Conservation (phyloP, 176 grass and related monocot species). For the Eragrostis nindensis region DNA sequence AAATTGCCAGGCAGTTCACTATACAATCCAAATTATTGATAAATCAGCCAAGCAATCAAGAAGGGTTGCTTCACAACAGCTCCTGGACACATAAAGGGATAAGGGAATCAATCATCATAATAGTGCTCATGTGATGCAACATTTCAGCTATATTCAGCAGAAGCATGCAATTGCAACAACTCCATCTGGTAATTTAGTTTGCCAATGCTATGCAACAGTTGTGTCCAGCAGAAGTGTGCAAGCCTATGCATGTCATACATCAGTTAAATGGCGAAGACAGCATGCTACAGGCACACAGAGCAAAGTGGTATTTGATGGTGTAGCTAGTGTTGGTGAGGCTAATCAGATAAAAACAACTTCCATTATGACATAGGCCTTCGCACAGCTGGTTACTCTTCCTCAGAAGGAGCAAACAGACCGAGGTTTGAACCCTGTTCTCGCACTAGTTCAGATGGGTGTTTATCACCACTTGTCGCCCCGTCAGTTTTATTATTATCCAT, state of each 20-base stretch:
- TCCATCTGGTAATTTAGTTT: not conserved
- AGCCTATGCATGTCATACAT: not conserved
- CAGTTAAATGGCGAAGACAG: not conserved
- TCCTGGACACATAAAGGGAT: not conserved
- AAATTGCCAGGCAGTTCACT: not conserved
- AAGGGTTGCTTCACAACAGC: not conserved
- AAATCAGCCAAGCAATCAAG: not conserved
- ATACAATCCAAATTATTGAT: not conserved
- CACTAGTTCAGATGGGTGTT: too few relatives aligned
- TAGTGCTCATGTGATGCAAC: not conserved
- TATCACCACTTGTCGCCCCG: too few relatives aligned
- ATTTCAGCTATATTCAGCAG: conserved; percentile 4
- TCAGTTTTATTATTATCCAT: too few relatives aligned
- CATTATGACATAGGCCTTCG: not conserved
- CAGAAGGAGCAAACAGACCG: too few relatives aligned
- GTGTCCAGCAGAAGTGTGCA: not conserved
- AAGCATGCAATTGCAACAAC: not conserved
- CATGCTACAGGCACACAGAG: not conserved
- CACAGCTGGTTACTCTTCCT: too few relatives aligned
- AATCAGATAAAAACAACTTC: not conserved
- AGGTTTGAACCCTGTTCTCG: too few relatives aligned
- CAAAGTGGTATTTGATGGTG: not conserved
- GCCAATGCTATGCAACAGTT: not conserved
- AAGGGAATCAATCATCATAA: not conserved
- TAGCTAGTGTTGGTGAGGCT: not conserved